phyloP scores from a whole-genome alignment of 2,329 filamentous ascomycete species.

The Arthrobotrys megalospora region DNA sequence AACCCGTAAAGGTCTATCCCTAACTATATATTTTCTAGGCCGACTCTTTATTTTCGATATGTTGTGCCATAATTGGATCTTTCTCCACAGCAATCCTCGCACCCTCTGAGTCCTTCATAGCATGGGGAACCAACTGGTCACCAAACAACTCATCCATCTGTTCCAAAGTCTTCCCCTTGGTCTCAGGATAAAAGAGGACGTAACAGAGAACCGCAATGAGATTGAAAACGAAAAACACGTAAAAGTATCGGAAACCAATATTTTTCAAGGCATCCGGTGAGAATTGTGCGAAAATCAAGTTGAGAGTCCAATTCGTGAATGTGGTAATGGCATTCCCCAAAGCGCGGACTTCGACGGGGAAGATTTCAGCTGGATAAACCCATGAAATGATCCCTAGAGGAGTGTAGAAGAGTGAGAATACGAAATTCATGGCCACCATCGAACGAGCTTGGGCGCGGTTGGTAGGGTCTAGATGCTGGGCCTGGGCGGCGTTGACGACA shows the following conservation, averaged over 20 bases:
- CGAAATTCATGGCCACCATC: slow-evolving; percentile 73
- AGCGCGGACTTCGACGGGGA: slow-evolving; percentile 78
- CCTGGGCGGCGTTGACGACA: slow-evolving; percentile 74
- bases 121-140: slow-evolving; percentile 67
- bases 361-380: slow-evolving; percentile 81
- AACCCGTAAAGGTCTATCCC: too few relatives aligned
- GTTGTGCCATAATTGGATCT: slow-evolving; percentile 30
- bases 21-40: background rate
- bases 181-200: slow-evolving; percentile 62
- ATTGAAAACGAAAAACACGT: slow-evolving; percentile 71
- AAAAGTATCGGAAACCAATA: slow-evolving; percentile 71
- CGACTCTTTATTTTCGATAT: slow-evolving; percentile 26
- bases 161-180: slow-evolving; percentile 45
- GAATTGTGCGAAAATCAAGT: slow-evolving; percentile 71
- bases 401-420: slow-evolving; percentile 73
- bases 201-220: slow-evolving; percentile 67
- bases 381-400: slow-evolving; percentile 71
- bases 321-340: slow-evolving; percentile 78
- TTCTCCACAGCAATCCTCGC: slow-evolving; percentile 64
- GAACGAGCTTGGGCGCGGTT: slow-evolving; percentile 69
- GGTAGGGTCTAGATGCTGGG: slow-evolving; percentile 68
- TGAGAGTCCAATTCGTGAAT: slow-evolving; percentile 65
- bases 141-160: slow-evolving; percentile 62
- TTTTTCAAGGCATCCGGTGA: slow-evolving; percentile 69
- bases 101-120: slow-evolving; percentile 65